Percentiles rank a stretch among this genome's conserved stretches.
Conservation (phyloP, 148 eudicot genomes). For the Beta vulgaris region DNA sequence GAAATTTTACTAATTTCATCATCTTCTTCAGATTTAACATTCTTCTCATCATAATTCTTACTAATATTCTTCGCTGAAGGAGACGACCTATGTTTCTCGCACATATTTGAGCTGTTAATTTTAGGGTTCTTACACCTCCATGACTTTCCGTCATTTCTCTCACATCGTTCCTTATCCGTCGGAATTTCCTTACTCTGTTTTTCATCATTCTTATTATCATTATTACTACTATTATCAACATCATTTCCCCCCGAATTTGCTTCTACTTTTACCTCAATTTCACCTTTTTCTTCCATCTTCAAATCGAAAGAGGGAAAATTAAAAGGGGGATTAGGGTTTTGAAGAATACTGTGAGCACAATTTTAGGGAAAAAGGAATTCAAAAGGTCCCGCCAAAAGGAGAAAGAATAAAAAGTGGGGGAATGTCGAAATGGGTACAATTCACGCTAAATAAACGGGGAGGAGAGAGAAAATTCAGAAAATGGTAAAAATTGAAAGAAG, state of each 20-base stretch:
- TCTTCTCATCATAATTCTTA: background rate
- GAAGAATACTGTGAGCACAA: background rate
- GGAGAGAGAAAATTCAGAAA: background rate
- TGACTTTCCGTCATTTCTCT: conserved; percentile 11
- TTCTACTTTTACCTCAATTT: background rate
- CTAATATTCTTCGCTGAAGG: too few relatives aligned
- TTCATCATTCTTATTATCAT: background rate
- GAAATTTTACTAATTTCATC: background rate
- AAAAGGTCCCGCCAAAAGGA: conserved; percentile 32
- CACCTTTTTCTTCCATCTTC: background rate
- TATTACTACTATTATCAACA: background rate
- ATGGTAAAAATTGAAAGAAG: background rate
- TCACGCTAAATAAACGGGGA: background rate
- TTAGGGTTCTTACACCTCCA: conserved; percentile 14
- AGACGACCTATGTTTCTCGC: background rate
- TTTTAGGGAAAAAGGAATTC: conserved; percentile 1
- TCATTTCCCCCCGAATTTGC: background rate
- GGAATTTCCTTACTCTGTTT: background rate
- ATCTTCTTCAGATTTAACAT: background rate
- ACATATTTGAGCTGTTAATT: background rate
- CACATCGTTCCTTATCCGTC: background rate
- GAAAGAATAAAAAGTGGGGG: background rate
- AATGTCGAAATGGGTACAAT: background rate
- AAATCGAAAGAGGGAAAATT: background rate
- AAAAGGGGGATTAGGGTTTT: conserved; percentile 14